Conservation (phyloP, 208 protist genomes). For the Leptomonas seymouri region DNA sequence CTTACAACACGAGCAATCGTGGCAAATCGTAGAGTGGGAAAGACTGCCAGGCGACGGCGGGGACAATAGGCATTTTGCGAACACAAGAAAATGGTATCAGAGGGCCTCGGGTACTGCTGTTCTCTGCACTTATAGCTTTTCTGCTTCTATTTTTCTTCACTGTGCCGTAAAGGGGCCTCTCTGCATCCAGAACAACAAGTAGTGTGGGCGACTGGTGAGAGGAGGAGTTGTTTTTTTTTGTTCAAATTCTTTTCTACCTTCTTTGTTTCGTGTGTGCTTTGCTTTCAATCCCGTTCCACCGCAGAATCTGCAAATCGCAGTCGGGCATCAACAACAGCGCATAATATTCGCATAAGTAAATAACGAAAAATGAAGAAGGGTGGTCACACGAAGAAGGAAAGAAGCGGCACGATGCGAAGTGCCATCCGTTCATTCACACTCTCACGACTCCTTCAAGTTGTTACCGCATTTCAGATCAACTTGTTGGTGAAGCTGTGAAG, state of each 20-base stretch:
- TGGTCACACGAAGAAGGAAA: neutral
- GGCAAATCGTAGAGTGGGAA: constrained; percentile 16
- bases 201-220: neutral
- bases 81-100: neutral
- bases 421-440: too few relatives aligned
- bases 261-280: neutral
- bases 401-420: neutral
- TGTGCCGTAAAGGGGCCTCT: too few relatives aligned
- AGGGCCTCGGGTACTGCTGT: neutral
- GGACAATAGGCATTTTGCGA: too few relatives aligned
- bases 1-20: constrained; percentile 15
- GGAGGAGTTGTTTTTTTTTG: constrained; percentile 1
- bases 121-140: too few relatives aligned
- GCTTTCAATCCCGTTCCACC: neutral
- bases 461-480: too few relatives aligned
- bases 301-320: neutral
- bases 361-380: too few relatives aligned
- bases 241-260: constrained; percentile 6
- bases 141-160: too few relatives aligned
- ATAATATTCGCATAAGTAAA: neutral
- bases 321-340: neutral
- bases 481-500: too few relatives aligned
- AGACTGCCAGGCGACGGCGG: too few relatives aligned
- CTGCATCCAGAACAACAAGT: too few relatives aligned
- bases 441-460: too few relatives aligned